Base-by-base conservation (phyloP, 768 basidiomycete species). In the Austroboletus eburneus region DNA sequence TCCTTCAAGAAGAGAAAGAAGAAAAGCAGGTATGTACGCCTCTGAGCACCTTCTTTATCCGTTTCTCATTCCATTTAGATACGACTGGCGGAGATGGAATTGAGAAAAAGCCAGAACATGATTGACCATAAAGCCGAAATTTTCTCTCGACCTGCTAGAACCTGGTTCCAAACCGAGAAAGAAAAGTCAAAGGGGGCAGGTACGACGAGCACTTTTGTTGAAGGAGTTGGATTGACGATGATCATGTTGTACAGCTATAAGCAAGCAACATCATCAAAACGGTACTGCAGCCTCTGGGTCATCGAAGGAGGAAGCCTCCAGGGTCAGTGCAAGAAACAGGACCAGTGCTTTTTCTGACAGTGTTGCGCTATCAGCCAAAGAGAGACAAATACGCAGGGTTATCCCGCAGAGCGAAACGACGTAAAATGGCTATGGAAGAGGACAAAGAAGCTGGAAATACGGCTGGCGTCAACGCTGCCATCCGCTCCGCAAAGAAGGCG, bases 131-230 rank as follows among this genome's bases (percentile, higher is more conserved):
- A 89, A 66, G 80, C 75, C 10, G 95, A 98, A 70, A 99, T 99
- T 56, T 89, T 82, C 65, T 85, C 90, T 18, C 76, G 94, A 48
- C 96, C 96, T 5, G 91, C 92, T 16, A 78, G 95, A 57, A 97
- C 93, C n/a, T 99, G 96, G 96, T 99, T 99, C 77, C 96, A 97
- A 69, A 81, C 77, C 9, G 73, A 76, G 46, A 87, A 85, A 64
- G 91, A 96, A 57, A 97, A 88, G 70, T 67, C 74, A 51, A 80
- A 78, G 49, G 77, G 91, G 5, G 80, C 85, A 80, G 85, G 93
- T 95, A 51, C 34, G 54, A 40, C 17, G 2, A 10, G 32, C 16
- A 3, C 24, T 38, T 25, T 43, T 20, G n/a, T 38, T 37, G 16
- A 33, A 7, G 43, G 56, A 24, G 4, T 20, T 9, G 10, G 18